Conservation (phyloP, 2,329 filamentous ascomycete species). For the Teratosphaeria zuluensis region DNA sequence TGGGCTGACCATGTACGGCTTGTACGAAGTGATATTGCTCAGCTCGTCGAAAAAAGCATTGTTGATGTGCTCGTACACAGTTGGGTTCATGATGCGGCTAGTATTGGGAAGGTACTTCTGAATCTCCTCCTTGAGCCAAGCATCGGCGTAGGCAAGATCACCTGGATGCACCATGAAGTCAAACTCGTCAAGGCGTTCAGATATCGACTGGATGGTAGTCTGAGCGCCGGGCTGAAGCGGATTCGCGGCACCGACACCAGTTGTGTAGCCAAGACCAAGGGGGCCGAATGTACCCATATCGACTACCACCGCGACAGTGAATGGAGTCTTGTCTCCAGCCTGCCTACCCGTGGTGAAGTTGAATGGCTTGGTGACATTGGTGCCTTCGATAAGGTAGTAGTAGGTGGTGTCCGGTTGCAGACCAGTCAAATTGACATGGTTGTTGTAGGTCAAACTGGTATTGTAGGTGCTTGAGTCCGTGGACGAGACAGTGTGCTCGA, state of each 20-base stretch:
- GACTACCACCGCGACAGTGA: slow-evolving; percentile 43
- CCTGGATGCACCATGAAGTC: slow-evolving; percentile 12
- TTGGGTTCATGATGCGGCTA: slow-evolving; percentile 33
- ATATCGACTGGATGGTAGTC: slow-evolving; percentile 41
- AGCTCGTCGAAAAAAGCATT: slow-evolving; percentile 50
- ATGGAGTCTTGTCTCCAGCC: slow-evolving; percentile 43
- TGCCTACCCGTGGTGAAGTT: slow-evolving; percentile 4
- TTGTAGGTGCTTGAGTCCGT: slow-evolving; percentile 9
- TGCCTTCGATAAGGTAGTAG: slow-evolving; percentile 9
- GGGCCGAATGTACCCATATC: slow-evolving; percentile 32
- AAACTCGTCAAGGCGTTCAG: slow-evolving; percentile 4
- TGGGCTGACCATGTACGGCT: slow-evolving; percentile 42
- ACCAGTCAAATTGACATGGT: slow-evolving; percentile 11
- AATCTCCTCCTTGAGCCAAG: slow-evolving; percentile 44
- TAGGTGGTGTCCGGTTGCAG: slow-evolving; percentile 13
- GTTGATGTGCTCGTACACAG: slow-evolving; percentile 48
- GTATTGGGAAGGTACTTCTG: slow-evolving; percentile 10
- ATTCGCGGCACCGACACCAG: slow-evolving; percentile 40
- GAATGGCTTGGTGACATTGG: slow-evolving; percentile 4
- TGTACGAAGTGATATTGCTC: slow-evolving; percentile 27
- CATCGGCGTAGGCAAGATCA: slow-evolving; percentile 42
- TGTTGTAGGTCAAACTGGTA: slow-evolving; percentile 13
- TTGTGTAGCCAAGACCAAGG: slow-evolving; percentile 30
- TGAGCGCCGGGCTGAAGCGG: slow-evolving; percentile 42
- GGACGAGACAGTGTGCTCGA: neutral